These are phyloP conservation scores for Coemansia sp. DNA, from an alignment of 192 early-diverging fungal genomes.

Conservation along the genomic window DNA sequence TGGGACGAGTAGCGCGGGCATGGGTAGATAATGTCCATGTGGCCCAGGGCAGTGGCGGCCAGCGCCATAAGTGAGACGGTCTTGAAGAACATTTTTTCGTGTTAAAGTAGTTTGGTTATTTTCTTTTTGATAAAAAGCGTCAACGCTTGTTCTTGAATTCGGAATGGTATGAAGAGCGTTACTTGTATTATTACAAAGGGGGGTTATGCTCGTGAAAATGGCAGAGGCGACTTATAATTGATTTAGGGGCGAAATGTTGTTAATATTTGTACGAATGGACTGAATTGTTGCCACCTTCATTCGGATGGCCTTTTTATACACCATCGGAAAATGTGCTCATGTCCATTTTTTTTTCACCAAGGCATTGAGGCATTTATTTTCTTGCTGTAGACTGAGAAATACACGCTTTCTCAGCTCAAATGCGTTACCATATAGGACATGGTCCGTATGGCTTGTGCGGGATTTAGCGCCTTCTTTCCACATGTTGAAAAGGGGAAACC, in stretches of 20 bases:
- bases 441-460: too few species aligned
- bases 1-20: constrained; percentile 43
- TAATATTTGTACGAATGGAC: constrained; percentile 48
- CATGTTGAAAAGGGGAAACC: too few species aligned
- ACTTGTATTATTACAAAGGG: constrained; percentile 10
- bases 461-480: too few species aligned
- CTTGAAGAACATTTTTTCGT: background rate
- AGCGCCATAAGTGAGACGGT: background rate
- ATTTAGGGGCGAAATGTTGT: constrained; percentile 10
- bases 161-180: background rate
- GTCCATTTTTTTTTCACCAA: background rate
- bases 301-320: background rate
- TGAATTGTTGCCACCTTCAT: constrained; percentile 19
- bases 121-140: background rate
- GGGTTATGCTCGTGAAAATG: background rate
- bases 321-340: constrained; percentile 13
- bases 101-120: background rate
- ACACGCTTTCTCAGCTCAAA: too few species aligned
- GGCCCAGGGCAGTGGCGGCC: constrained; percentile 11
- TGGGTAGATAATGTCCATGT: constrained; percentile 40
- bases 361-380: background rate
- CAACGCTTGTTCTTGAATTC: background rate
- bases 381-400: background rate
- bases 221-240: background rate
- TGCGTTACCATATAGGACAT: too few species aligned